Base-by-base conservation (phyloP, 495 filamentous ascomycete genomes). In the Stereocaulon alpinum region DNA sequence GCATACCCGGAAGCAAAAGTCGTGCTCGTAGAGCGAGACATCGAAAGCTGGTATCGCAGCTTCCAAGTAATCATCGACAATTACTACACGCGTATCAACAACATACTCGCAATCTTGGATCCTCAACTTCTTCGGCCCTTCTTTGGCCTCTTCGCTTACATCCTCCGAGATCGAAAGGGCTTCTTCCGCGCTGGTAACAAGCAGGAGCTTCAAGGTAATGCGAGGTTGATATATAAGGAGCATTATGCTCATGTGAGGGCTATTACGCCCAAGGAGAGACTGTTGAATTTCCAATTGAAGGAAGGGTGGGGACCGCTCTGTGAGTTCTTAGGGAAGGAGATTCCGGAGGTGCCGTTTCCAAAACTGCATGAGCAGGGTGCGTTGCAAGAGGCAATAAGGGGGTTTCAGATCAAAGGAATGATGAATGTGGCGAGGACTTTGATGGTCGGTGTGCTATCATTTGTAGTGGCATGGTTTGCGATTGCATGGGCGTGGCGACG, bases 1-100 rank as follows among this genome's bases (percentile, higher is more conserved):
- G 73, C 74, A 6, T 81, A 81, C 58, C 75, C 77, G 1, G 76
- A 81, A 50, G 79, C 78, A 32, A 81, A 82, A 59, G 72, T 82
- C 9, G 66, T 82, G 14, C 62, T 82, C 4, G 74, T 73, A 11
- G 71, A 69, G 2, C 71, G 79, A 20, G 76, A 80, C 34, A 41
- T 66, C 17, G 64, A 67, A 17, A 50, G 20, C 6, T 67, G 65
- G 65, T 64, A 60, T 34, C 45, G 15, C n/a, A 66, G 59, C 32
- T 67, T 67, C 51, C n/a, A 60, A 9, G 45, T 20, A 14, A 18
- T 37, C 22, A 41, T 66, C 50, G 58, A 62, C 29, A 45, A 52
- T n/a, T 27, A 50, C 7, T 59, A 44, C 9, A 40, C 40, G 10
- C 27, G 27, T 12, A 30, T 17, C 1, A 34, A n/a, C 9, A 5